Evolutionary conservation across 495 filamentous ascomycete species (phyloP).

Genomic region (Tuber aestivum): DNA sequence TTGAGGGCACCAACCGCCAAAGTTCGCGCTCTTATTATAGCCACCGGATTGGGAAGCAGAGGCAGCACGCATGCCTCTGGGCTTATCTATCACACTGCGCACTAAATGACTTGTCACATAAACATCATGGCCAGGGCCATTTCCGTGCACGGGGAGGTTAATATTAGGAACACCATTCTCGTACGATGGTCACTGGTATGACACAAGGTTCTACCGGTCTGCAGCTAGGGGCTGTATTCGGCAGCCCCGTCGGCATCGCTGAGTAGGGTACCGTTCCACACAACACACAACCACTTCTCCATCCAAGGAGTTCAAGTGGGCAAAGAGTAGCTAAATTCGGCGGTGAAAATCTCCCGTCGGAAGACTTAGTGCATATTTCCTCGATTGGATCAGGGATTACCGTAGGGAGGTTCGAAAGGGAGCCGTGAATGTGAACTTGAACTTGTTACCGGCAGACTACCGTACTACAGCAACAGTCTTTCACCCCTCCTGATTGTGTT

Average conservation of each 20-base stretch:
- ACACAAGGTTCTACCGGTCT: neutral
- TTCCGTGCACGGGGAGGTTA: neutral
- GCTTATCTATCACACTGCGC: constrained; percentile 2
- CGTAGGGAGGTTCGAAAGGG: no score
- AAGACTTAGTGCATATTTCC: no score
- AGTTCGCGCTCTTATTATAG: neutral
- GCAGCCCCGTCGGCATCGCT: neutral
- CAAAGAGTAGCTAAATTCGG: no score
- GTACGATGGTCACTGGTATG: neutral
- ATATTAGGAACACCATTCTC: neutral
- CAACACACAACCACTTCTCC: neutral
- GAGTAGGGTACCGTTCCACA: neutral
- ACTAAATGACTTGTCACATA: neutral
- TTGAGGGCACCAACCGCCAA: neutral
- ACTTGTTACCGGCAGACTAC: no score
- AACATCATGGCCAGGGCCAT: neutral
- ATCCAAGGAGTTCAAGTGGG: no score
- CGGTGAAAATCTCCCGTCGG: no score
- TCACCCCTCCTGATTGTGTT: no score
- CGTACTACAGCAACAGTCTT: no score
- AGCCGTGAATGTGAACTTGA: no score
- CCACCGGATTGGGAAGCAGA: neutral
- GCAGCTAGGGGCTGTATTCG: neutral
- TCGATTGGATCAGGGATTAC: no score
- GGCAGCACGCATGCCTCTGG: neutral